These are phyloP conservation scores for Starmerella bombi DNA, from an alignment of 805 yeast genomes.

Conservation along the genomic window DNA sequence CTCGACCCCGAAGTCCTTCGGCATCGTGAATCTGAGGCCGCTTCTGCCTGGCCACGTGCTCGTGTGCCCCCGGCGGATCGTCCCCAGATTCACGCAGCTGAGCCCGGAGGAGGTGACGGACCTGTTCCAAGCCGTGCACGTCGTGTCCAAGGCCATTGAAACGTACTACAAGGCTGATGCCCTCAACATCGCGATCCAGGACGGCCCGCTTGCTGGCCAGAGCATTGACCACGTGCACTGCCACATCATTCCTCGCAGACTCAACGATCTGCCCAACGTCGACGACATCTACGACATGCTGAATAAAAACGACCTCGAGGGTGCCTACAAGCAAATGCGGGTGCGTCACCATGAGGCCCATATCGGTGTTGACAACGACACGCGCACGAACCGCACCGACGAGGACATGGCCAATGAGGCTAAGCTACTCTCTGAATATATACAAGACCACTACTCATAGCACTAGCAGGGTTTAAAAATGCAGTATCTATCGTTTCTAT, in stretches of 20 bases:
- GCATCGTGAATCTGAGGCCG: slow-evolving; percentile 84
- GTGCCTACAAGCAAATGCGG: slow-evolving; percentile 25
- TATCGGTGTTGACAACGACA: slow-evolving; percentile 35
- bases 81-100: slow-evolving; percentile 54
- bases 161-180: slow-evolving; percentile 64
- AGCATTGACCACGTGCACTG: slow-evolving; percentile 92
- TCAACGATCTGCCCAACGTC: slow-evolving; percentile 45
- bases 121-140: slow-evolving; percentile 62
- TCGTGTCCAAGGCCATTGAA: slow-evolving; percentile 54
- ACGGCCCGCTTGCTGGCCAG: slow-evolving; percentile 93
- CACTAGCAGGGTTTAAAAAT: too few relatives aligned
- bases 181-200: slow-evolving; percentile 84
- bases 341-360: slow-evolving; percentile 22
- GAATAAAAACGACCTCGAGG: slow-evolving; percentile 43
- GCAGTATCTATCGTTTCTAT: background rate
- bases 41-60: slow-evolving; percentile 88
- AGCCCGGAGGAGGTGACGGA: slow-evolving; percentile 58
- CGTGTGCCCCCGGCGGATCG: slow-evolving; percentile 67
- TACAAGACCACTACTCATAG: slow-evolving; percentile 4
- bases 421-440: slow-evolving; percentile 30
- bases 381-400: slow-evolving; percentile 42
- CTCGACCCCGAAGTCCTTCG: slow-evolving; percentile 55
- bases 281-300: slow-evolving; percentile 62
- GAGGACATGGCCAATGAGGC: slow-evolving; percentile 70
- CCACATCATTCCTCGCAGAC: slow-evolving; percentile 74